Evolutionary conservation across 257 asterid species (phyloP).

Genomic region (Verbena officinalis): DNA sequence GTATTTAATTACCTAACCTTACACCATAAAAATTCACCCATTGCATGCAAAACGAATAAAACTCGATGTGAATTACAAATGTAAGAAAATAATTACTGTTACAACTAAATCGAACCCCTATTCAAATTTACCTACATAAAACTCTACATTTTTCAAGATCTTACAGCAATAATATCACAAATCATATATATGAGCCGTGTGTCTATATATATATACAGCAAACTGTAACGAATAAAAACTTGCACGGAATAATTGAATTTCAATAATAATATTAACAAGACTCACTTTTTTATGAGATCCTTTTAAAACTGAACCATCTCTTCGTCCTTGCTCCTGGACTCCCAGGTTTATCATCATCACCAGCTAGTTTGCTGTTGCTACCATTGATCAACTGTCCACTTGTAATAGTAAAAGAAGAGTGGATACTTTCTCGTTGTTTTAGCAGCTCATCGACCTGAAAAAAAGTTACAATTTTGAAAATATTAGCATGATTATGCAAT

Average conservation of each 20-base stretch:
- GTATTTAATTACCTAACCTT: not conserved
- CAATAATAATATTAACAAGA: not conserved
- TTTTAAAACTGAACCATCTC: slow-evolving; percentile 61
- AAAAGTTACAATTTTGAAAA: not conserved
- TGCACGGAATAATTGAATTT: not conserved
- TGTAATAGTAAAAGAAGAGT: slow-evolving; percentile 63
- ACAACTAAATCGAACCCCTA: not conserved
- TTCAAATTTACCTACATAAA: slow-evolving; percentile 19
- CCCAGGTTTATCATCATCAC: slow-evolving; percentile 15
- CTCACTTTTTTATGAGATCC: slow-evolving; percentile 38
- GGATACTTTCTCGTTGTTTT: slow-evolving; percentile 69
- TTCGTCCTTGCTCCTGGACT: slow-evolving; percentile 64
- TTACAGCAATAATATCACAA: slow-evolving; percentile 17
- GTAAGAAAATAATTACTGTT: slow-evolving; percentile 6
- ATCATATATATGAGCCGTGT: not conserved
- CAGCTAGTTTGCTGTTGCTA: slow-evolving; percentile 52
- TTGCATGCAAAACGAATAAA: not conserved
- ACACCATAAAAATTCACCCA: not conserved
- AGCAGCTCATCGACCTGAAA: slow-evolving; percentile 77
- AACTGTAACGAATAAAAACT: too few species aligned
- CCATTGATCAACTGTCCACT: slow-evolving; percentile 64
- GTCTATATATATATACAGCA: not conserved
- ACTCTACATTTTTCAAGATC: slow-evolving; percentile 20
- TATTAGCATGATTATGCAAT: not conserved
- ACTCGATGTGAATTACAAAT: not conserved